Evolutionary conservation across 225 moss, liverwort and hornwort genomes (phyloP).

Genomic region (Physcomitrellopsis africana): DNA sequence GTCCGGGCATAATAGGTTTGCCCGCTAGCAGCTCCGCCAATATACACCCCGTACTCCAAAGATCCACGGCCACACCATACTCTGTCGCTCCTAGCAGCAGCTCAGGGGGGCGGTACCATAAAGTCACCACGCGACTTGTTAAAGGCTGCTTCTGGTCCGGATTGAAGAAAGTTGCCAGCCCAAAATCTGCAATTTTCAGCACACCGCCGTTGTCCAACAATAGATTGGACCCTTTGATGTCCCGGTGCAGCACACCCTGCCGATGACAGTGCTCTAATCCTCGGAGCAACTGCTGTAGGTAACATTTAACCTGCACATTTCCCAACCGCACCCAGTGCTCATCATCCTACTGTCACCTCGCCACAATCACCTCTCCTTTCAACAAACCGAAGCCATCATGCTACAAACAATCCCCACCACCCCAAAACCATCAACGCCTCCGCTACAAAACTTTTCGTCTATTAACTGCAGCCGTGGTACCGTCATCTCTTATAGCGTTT

Average conservation of each 20-base stretch:
- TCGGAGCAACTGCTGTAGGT: conserved; percentile 90
- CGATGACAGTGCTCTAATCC: conserved; percentile 98
- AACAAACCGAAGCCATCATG: background rate
- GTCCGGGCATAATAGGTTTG: conserved; percentile 98
- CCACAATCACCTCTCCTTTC: background rate
- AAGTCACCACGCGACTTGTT: conserved; percentile 96
- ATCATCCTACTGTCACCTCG: background rate
- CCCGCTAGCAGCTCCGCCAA: conserved; percentile 93
- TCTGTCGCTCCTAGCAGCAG: conserved; percentile 95
- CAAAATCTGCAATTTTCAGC: conserved; percentile 98
- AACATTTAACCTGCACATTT: conserved; percentile 84
- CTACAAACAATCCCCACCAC: background rate
- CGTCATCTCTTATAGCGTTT: no score
- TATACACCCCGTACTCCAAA: conserved; percentile 99
- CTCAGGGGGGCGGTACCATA: conserved; percentile 99
- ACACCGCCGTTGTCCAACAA: conserved; percentile 91
- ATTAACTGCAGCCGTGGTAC: no score
- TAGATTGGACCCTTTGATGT: conserved; percentile 96
- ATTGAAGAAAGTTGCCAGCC: conserved; percentile 96
- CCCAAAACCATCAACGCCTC: no score
- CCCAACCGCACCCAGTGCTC: conserved; percentile 24
- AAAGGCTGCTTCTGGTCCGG: conserved; percentile 97
- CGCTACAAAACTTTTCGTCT: no score
- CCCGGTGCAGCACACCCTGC: conserved; percentile 94
- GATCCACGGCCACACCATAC: conserved; percentile 97